Evolutionary conservation across 805 yeast species (phyloP), one percentile per base, ranked within the genome.

Genomic region (Ogataea corticis): DNA sequence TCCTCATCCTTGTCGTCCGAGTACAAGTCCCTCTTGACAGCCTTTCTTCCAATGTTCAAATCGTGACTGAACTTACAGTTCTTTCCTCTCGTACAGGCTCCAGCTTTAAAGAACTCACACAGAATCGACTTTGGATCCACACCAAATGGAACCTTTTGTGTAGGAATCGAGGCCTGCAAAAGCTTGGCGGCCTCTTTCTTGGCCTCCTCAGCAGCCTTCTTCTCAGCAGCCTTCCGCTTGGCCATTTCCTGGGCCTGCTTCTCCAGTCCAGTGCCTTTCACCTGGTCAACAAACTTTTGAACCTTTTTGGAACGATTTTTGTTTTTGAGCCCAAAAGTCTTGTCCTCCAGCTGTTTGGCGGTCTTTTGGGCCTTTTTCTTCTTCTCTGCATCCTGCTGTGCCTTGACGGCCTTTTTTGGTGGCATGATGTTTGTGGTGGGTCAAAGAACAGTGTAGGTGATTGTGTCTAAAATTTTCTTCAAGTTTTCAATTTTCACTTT

Each of bases 51-150:
- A 19, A 88, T 78, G 49, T 79, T 76, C 62, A 87, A 67, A 65
- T 94, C 96, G 67, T 94, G 99, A 38, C 95, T 82, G 70, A 91
- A 94, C 67, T 91, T 94, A 81, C 99, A 94, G 62, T 77, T 78
- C 59, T 79, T 76, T 32, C 94, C 94, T 65, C 85, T 85, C 54
- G 83, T 80, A 79, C 99, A 94, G 41, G 76, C 75, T 19, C 96
- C 89, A 33, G 77, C 76, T 69, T 84, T 94, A 80, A 89, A 92
- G 67, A 81, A 82, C 46, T 87, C 87, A 79, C 99, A 94, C 16
- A 94, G 68, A 29, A 94, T 85, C 1, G 96, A 81, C 70, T 94
- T 92, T 44, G 99, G 99, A 69, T 94, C 98, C 48, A 90, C 97
- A 42, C 99, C 99, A 61, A 92, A 90, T 33, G 97, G 96, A 27